Base-by-base conservation (phyloP, 2,329 filamentous ascomycete genomes). In the Chalaropsis thielavioides region DNA sequence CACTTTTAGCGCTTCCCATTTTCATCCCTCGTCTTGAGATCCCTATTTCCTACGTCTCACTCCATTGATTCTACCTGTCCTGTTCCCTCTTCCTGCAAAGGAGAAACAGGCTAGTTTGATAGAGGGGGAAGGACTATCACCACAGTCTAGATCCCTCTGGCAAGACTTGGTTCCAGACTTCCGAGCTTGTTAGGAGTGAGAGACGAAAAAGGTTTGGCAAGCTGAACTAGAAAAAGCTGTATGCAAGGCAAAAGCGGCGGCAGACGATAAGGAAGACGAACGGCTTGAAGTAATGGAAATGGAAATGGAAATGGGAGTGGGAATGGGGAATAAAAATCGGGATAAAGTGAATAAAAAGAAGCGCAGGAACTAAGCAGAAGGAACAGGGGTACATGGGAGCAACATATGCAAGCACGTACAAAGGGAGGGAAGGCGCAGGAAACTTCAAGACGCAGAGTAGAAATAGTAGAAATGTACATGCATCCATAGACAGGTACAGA, bases 301-400 rank as follows among this genome's bases (percentile, higher is more conserved):
- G n/a, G n/a, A n/a, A n/a, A n/a, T n/a, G n/a, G n/a, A n/a, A n/a
- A n/a, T n/a, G n/a, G n/a, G n/a, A n/a, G n/a, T n/a, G n/a, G n/a
- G n/a, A n/a, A n/a, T n/a, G n/a, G n/a, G 44, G 44, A 49, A 49
- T 11, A 49, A 49, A 31, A 27, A 56, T 43, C 43, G 11, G 24
- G 58, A 41, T 3, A 24, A 41, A 61, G 38, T 11, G 11, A 60
- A 11, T 24, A 11, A 41, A 15, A 38, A 35, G 54, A 35, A 58
- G 38, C 22, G 54, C 54, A 58, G 46, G 46, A 51, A 51, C 46
- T 51, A 51, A 51, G 46, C 54, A 58, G 54, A 35, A 58, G 54
- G 54, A 58, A 38, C 54, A 58, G 54, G 54, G 54, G 54, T 11
- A 35, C 24, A 17, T 35, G 54, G 54, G 15, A 35, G 24, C 54